Percentiles rank a stretch among this genome's conserved stretches.
These are phyloP conservation scores for Combretum micranthum DNA, from an alignment of 345 rosid species.

Conservation along the genomic window DNA sequence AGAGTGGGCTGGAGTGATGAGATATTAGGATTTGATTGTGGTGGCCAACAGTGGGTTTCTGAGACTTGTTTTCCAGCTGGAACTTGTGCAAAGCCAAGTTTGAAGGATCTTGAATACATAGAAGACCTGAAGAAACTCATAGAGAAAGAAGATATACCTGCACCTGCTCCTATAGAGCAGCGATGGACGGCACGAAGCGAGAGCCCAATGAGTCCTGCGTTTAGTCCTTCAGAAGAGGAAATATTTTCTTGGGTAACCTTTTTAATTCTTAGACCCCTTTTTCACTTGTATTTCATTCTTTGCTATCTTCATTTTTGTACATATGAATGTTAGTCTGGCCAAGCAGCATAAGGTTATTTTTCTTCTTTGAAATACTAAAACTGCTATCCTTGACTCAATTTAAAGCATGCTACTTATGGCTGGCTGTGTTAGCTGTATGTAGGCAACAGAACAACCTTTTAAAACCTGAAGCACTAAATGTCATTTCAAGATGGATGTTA, in stretches of 20 bases:
- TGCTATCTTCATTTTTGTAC: too few relatives aligned
- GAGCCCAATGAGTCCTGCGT: slow-evolving; percentile 89
- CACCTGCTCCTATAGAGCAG: slow-evolving; percentile 92
- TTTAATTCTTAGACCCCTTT: background rate
- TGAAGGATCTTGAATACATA: slow-evolving; percentile 91
- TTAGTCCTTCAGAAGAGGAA: slow-evolving; percentile 62
- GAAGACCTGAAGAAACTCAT: slow-evolving; percentile 76
- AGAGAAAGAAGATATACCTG: slow-evolving; percentile 70
- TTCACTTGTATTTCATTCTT: slow-evolving; percentile 5
- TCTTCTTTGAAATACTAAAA: too few relatives aligned
- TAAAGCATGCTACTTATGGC: too few relatives aligned
- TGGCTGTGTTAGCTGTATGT: too few relatives aligned
- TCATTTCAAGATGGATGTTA: too few relatives aligned
- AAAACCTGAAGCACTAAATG: too few relatives aligned
- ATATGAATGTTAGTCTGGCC: too few relatives aligned
- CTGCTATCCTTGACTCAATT: too few relatives aligned
- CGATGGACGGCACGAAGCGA: slow-evolving; percentile 89
- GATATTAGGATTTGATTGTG: slow-evolving; percentile 95
- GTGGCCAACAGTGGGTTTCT: slow-evolving; percentile 99
- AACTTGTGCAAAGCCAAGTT: slow-evolving; percentile 70
- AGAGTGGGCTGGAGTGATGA: slow-evolving; percentile 98
- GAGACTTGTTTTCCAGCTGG: slow-evolving; percentile 96
- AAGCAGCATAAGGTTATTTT: too few relatives aligned
- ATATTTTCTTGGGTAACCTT: slow-evolving; percentile 81
- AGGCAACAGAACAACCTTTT: too few relatives aligned